Base-by-base conservation (phyloP, 1,284 basidiomycete species). In the Microbotryomycetes sp. region DNA sequence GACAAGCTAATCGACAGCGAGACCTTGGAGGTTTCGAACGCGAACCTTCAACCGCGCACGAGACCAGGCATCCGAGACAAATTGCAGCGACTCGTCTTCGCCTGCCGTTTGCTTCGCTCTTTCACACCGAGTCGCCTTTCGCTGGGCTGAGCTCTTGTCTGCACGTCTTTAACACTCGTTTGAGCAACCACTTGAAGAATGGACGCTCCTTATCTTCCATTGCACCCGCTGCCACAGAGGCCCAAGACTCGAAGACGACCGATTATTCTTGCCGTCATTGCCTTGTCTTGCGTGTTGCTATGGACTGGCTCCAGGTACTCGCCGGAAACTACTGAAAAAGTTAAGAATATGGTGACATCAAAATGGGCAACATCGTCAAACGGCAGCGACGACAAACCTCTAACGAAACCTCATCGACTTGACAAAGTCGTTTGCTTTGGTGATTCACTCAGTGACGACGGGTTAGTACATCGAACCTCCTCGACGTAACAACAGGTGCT, bases 401-500 rank as follows among this genome's bases (percentile, higher is more conserved):
- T 12, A 19, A 9, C 36, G 36, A 42, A 42, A 42, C 36, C 36
- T 9, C 36, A 42, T 42, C 19, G 29, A n/a, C 53, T 57, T 28
- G 47, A 32, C 30, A 57, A 50, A 16, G 49, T 62, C 25, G 60
- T 62, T 15, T 56, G 36, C 45, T 62, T 62, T 28, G 60, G 60
- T 9, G 60, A 62, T 49, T 62, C 60, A 30, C 29, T 62, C 22
- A 57, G 50, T 22, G 60, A 62, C 22, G 60, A 49, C 14, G 60
- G 60, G 60, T 62, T 49, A 25, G 60, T 29, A 3, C 1, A 19
- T 2, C 6, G 3, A 6, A 19, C 9, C 36, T 28, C 7, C 7
- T 26, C 19, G 19, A 16, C 23, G 28, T 12, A 6, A 30, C 22
- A 0, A n/a, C 47, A 19, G n/a, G 16, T 45, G 26, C 48, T 49